Evolutionary conservation across 164 flowering plant genomes (phyloP).

Genomic region (Vitis vinifera): ASM3070453v1 NC_081811.1:696001-696500

Average conservation of each 20-base stretch:
- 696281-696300: slow-evolving; percentile 22
- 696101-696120: too few relatives aligned
- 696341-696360: slow-evolving; percentile 18
- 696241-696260: slow-evolving; percentile 12
- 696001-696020: too few relatives aligned
- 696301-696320: slow-evolving; percentile 26
- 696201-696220: slow-evolving; percentile 7
- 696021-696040: too few relatives aligned
- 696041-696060: too few relatives aligned
- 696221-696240: slow-evolving; percentile 2
- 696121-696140: too few relatives aligned
- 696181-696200: slow-evolving; percentile 21
- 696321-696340: slow-evolving; percentile 23
- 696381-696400: slow-evolving; percentile 34
- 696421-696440: slow-evolving; percentile 18
- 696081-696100: too few relatives aligned
- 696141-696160: not conserved
- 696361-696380: slow-evolving; percentile 27
- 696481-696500: slow-evolving; percentile 27
- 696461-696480: slow-evolving; percentile 31
- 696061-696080: too few relatives aligned
- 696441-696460: slow-evolving; percentile 36
- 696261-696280: slow-evolving; percentile 21
- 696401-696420: slow-evolving; percentile 29
- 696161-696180: slow-evolving; percentile 29